Evolutionary conservation across 495 filamentous ascomycete species (phyloP), one percentile per base, ranked within the genome.

Genomic region (Hypoxylon trugodes): DNA sequence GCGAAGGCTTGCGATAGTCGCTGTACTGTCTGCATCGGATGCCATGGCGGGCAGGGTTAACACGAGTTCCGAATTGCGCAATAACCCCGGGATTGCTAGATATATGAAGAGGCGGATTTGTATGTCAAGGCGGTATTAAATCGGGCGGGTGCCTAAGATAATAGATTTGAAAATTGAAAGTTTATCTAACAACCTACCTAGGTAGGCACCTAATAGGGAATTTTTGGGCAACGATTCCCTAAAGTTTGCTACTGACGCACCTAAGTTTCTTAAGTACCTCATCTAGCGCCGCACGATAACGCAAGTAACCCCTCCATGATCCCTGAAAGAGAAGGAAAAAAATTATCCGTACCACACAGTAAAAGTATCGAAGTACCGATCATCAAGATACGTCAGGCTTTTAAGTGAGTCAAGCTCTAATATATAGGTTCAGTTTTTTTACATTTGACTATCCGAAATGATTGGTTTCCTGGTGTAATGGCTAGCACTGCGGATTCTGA

Each of bases 1-100:
- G 69, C 92, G 90, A 40, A 97, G 87, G 42, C 81, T 72, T 40
- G 79, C 63, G 68, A 93, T 80, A 3, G 77, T 79, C 30, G 63
- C 57, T 51, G 55, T 51, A 3, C 28, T 59, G 24, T 73, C 61
- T 40, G 49, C 22, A 45, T 60, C 57, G 26, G 65, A 70, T 2
- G 61, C 42, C 70, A 73, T 73, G 32, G 33, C 32, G 28, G 41
- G 9, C 5, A 37, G 12, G 22, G 19, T 47, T 43, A 1, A 54
- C 21, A 41, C 49, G 42, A 9, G 18, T 10, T 19, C 45, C 15
- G 19, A 42, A 18, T 13, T 49, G 4, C n/a, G n/a, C n/a, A n/a
- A n/a, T n/a, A n/a, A n/a, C n/a, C n/a, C n/a, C n/a, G n/a, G n/a
- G n/a, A n/a, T n/a, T n/a, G n/a, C n/a, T n/a, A n/a, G n/a, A n/a